phyloP scores from a whole-genome alignment of 345 rosid genomes.

The Excoecaria agallocha region DNA sequence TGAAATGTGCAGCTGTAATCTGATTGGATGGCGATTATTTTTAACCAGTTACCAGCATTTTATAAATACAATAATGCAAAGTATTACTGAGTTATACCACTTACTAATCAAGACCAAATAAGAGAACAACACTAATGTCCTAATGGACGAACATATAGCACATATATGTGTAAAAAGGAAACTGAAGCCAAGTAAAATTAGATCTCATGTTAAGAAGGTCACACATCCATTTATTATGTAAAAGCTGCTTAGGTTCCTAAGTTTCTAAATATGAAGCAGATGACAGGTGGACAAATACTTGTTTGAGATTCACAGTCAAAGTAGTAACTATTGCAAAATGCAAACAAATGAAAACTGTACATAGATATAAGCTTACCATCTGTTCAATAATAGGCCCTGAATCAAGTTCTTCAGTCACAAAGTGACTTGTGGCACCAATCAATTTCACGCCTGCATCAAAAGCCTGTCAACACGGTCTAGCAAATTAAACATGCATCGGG shows the following conservation, averaged over 20 bases:
- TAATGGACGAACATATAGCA: not conserved
- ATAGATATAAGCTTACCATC: conserved; percentile 48
- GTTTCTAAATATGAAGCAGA: not conserved
- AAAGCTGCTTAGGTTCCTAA: not conserved
- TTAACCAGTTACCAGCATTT: not conserved
- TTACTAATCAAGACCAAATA: not conserved
- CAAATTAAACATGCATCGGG: conserved; percentile 29
- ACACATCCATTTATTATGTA: not conserved
- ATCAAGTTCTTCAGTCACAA: conserved; percentile 94
- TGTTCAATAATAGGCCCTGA: conserved; percentile 95
- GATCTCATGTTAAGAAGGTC: not conserved
- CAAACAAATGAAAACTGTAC: not conserved
- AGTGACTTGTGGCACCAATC: conserved; percentile 94
- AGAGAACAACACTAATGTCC: not conserved
- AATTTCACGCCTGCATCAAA: conserved; percentile 94
- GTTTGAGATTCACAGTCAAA: not conserved
- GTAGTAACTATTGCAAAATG: not conserved
- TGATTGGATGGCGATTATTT: not conserved
- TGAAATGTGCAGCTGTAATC: not conserved
- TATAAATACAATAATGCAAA: not conserved
- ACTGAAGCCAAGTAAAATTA: not conserved
- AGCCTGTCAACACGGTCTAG: conserved; percentile 63
- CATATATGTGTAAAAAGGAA: not conserved
- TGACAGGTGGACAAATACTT: not conserved
- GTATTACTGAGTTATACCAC: not conserved